phyloP scores from a whole-genome alignment of 495 filamentous ascomycete species.

The Platismatia glauca region DNA sequence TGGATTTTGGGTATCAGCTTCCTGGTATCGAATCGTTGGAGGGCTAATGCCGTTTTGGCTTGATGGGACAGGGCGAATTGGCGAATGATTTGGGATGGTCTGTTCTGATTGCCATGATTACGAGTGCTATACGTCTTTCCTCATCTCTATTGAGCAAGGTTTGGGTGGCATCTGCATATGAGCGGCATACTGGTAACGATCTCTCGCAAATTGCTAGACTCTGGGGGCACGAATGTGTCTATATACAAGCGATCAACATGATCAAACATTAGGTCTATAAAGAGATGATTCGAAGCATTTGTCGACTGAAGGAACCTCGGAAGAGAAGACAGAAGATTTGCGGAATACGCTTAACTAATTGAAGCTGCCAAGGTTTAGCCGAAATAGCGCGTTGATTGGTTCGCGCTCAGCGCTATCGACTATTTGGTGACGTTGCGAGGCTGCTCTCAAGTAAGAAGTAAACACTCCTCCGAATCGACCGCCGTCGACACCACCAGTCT shows the following conservation, averaged over 20 bases:
- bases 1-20: constrained; percentile 58
- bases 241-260: no score
- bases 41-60: constrained; percentile 27
- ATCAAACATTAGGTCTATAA: no score
- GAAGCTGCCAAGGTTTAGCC: neutral
- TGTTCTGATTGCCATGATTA: neutral
- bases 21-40: constrained; percentile 42
- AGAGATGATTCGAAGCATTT: neutral
- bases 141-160: neutral
- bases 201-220: neutral
- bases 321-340: neutral
- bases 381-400: constrained; percentile 6
- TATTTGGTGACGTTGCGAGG: neutral
- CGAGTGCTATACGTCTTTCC: neutral
- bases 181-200: neutral
- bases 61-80: neutral
- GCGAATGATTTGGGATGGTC: neutral
- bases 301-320: neutral
- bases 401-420: neutral
- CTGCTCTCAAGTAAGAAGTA: constrained; percentile 8
- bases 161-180: neutral
- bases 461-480: neutral
- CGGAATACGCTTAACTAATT: neutral
- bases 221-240: no score
- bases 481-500: neutral